Base-by-base conservation (phyloP, 2,329 filamentous ascomycete species). In the Zelopaecilomyces penicillatus region DNA sequence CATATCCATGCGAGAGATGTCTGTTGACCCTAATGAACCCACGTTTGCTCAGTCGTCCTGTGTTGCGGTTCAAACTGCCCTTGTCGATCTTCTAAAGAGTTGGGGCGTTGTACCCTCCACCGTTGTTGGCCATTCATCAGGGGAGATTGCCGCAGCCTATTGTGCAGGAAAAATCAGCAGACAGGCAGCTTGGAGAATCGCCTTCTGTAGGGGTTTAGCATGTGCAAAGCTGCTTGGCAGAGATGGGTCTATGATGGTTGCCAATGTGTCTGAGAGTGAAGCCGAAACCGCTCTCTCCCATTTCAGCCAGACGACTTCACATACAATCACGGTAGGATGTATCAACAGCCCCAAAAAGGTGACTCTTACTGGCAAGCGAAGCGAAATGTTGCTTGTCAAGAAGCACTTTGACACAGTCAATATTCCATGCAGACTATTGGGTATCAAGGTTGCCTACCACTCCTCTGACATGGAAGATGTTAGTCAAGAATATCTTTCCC, bases 361-460 rank as follows among this genome's bases (percentile, higher is more conserved):
- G 19, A 45, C 51, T 26, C 39, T 52, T 11, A 48, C 48, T 5
- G 48, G 19, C 19, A 19, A 19, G 19, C 19, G 19, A 19, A 19
- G 19, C 19, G 47, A 26, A 44, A 49, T 27, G 27, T 37, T 26
- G 38, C 29, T 38, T 30, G 60, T 75, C 8, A 63, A 66, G 5
- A 61, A 66, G 48, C 55, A 74, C 9, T 60, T 46, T 3, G 30
- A 39, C 3, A 49, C 36, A 27, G 37, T 67, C 34, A 59, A 69
- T 36, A 62, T 67, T 41, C 63, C 66, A 35, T 56, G 62, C 19
- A 48, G 65, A 35, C 63, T 62, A 6, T 62, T 74, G 3, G 61
- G 63, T 19, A 65, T 73, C 6, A 65, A 69, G n/a, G 65, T 66
- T 4, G 70, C 70, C 4, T 75, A 62, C 42, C 60, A 62, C 38